Percentiles rank a stretch among this genome's conserved stretches.
phyloP scores from a whole-genome alignment of 2,329 filamentous ascomycete genomes.

The Colletotrichum chrysophilum region DNA sequence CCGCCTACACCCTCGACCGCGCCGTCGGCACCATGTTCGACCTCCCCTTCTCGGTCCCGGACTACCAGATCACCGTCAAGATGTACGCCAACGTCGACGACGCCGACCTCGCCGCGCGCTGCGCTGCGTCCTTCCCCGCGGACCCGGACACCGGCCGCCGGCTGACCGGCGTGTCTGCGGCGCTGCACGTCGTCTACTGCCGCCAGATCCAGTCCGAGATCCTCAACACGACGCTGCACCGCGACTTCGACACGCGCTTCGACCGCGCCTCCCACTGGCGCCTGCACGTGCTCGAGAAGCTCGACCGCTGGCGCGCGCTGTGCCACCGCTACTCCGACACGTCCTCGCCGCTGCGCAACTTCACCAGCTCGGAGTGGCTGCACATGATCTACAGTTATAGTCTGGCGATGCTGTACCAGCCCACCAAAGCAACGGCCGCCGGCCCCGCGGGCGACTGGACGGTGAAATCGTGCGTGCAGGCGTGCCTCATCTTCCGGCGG shows the following conservation, averaged over 20 bases:
- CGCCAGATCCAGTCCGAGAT: conserved; percentile 33
- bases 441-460: conserved; percentile 30
- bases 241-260: conserved; percentile 26
- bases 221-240: conserved; percentile 26
- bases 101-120: conserved; percentile 22
- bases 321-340: conserved; percentile 27
- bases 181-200: conserved; percentile 30
- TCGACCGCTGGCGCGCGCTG: conserved; percentile 27
- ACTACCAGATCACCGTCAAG: conserved; percentile 31
- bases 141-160: conserved; percentile 3
- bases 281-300: conserved; percentile 26
- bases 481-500: conserved; percentile 31
- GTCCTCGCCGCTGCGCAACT: conserved; percentile 14
- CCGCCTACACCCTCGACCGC: conserved; percentile 32
- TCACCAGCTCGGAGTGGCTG: conserved; percentile 29
- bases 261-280: conserved; percentile 27
- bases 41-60: conserved; percentile 29
- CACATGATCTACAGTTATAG: conserved; percentile 35
- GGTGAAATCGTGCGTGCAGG: conserved; percentile 31
- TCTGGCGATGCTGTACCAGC: conserved; percentile 31
- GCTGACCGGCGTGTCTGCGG: conserved; percentile 29
- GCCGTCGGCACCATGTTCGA: conserved; percentile 30
- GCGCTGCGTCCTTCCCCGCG: conserved; percentile 2
- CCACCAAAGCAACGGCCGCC: conserved; percentile 24
- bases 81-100: conserved; percentile 32